Evolutionary conservation across 192 early-diverging fungal genomes (phyloP).

Genomic region (Coemansia asiatica): DNA sequence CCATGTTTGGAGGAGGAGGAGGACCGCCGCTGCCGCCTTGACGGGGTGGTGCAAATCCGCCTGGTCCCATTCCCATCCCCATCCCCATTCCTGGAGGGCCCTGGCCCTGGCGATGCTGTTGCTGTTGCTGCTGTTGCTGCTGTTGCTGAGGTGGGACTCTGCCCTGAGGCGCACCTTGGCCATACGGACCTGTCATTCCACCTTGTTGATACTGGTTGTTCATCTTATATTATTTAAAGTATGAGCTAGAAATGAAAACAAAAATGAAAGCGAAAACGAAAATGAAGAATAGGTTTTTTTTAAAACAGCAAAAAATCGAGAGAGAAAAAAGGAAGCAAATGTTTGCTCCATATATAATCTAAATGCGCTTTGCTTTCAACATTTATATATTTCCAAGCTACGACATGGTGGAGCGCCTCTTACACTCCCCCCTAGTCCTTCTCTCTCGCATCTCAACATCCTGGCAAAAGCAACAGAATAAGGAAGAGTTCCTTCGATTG

Average conservation of each 20-base stretch:
- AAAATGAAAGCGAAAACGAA: too few relatives aligned
- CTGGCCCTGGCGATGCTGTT: constrained; percentile 7
- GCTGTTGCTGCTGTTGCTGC: neutral
- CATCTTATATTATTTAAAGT: neutral
- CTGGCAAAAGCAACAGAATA: neutral
- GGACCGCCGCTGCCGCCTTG: constrained; percentile 4
- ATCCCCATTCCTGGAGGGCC: constrained; percentile 8
- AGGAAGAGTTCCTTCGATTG: constrained; percentile 1
- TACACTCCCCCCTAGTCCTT: neutral
- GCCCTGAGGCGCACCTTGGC: constrained; percentile 5
- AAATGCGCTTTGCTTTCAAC: too few relatives aligned
- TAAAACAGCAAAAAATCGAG: neutral
- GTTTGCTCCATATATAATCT: neutral
- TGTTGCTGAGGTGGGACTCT: constrained; percentile 4
- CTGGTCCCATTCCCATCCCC: constrained; percentile 2
- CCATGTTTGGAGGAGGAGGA: neutral
- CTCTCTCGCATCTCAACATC: neutral
- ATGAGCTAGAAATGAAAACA: neutral
- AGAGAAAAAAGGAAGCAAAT: neutral
- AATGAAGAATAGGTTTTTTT: too few relatives aligned
- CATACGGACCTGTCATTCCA: constrained; percentile 4
- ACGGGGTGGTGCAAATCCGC: constrained; percentile 23
- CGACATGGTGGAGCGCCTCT: neutral
- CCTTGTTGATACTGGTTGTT: constrained; percentile 1
- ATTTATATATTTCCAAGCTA: neutral